Base-by-base conservation (phyloP, 1,139 yeast genomes). In the Eremothecium gossypii region DNA sequence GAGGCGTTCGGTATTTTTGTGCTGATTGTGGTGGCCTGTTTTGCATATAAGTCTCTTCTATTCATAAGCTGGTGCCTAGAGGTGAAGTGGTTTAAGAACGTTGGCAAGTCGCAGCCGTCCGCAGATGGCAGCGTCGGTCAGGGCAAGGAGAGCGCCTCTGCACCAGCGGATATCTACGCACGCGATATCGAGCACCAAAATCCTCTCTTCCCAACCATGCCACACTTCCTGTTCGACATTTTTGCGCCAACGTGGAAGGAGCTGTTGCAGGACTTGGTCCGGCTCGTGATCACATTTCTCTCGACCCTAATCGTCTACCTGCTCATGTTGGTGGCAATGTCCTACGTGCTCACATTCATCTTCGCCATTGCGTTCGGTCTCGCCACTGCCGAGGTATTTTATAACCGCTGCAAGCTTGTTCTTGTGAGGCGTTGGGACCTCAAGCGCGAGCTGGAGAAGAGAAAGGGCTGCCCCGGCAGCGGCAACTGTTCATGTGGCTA, bases 241-340 rank as follows among this genome's bases (percentile, higher is more conserved):
- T 59, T 76, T 37, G 64, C 69, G 32, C 67, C 70, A 20, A 63
- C 71, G 1, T 52, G 63, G 34, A 54, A 47, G 12, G 71, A 69
- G 34, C 43, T 69, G 12, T 51, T 58, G 29, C 68, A 83, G 57
- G 84, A 82, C 59, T 44, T 69, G 8, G 67, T 79, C 10, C 67
- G 89, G 51, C 60, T 79, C 20, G 41, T 70, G 0, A 53, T 82
- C 36, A 71, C 78, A 14, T 77, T 83, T 45, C 57, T 76, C 23
- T 75, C 83, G 3, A 83, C 83, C 28, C 67, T 81, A 68, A 59
- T 83, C 39, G 79, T 82, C 8, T 82, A 78, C 57, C 77, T 79
- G 33, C 63, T 83, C 52, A 83, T 83, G 93, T 71, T 83, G 66
- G 87, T 79, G 10, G 83, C 82, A 8, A 83, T 83, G 93, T 69